Evolutionary conservation across 2,329 filamentous ascomycete genomes (phyloP), one percentile per base, ranked within the genome.

Genomic region (Aureobasidium sp.): DNA sequence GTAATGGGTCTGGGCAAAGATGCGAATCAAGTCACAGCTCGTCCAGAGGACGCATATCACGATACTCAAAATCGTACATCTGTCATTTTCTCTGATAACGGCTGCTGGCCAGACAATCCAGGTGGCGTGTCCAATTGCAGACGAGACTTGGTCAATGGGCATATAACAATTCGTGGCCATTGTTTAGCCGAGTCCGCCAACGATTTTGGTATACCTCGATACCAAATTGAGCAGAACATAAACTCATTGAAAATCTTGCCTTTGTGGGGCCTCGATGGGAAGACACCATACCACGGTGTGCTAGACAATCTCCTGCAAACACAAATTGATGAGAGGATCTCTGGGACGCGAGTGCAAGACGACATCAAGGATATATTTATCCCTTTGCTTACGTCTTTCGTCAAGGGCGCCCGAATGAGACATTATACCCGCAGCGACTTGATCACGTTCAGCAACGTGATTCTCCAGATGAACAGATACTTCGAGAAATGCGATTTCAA

Each of bases 101-200:
- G 80, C 13, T 82, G 79, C 64, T 81, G 79, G 79, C 79, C 79
- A 2, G 78, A 80, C 62, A 78, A 79, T 63, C 79, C 79, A 37
- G 81, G 81, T 62, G 81, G 81, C 66, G 81, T 83, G 15, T 82
- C 80, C 41, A 80, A 80, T 62, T 83, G 81, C 70, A 74, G 81
- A 44, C 75, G 81, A 47, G 81, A 83, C 67, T 75, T 83, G 68
- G 79, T 83, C 68, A 81, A 83, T 66, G 79, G 78, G 15, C 77
- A 82, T 64, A 74, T 74, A 47, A 81, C 79, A 0, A 80, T 83
- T 65, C 78, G 80, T 62, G 82, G 80, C 73, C 80, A 83, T 66
- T 80, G 82, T 66, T 72, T 83, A 47, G 80, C 79, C 53, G 81
- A 83, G 70, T 79, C 79, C 6, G 80, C 80, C 9, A 82, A 82